These are phyloP conservation scores for Ephemerocybe angulata DNA, from an alignment of 768 basidiomycete species.

Conservation along the genomic window DNA sequence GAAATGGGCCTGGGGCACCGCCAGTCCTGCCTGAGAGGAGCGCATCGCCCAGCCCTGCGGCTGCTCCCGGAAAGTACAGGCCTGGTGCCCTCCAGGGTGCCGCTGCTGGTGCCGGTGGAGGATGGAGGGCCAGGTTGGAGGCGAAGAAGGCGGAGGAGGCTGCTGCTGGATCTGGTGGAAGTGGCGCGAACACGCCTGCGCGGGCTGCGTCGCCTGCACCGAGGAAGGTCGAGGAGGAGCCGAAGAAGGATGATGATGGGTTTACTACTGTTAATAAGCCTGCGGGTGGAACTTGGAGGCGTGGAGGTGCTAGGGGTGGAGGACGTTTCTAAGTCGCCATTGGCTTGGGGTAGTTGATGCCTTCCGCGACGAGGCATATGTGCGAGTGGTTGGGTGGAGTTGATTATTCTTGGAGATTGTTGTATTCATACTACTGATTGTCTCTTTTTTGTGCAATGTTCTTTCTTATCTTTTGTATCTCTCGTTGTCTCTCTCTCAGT, in stretches of 20 bases:
- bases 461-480: no score
- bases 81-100: slow-evolving; percentile 40
- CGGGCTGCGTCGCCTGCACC: slow-evolving; percentile 24
- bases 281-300: slow-evolving; percentile 19
- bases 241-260: slow-evolving; percentile 60
- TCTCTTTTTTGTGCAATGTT: no score
- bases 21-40: slow-evolving; percentile 40
- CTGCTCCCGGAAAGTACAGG: slow-evolving; percentile 39
- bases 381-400: background rate
- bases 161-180: slow-evolving; percentile 20
- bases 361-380: background rate
- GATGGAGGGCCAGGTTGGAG: slow-evolving; percentile 60
- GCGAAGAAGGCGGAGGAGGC: slow-evolving; percentile 37
- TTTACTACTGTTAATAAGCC: slow-evolving; percentile 54
- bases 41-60: slow-evolving; percentile 51
- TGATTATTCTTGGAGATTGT: no score
- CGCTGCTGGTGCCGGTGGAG: slow-evolving; percentile 33
- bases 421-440: no score
- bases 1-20: slow-evolving; percentile 22
- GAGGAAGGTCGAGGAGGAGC: slow-evolving; percentile 41
- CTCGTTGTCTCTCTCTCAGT: no score
- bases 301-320: slow-evolving; percentile 20
- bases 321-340: background rate
- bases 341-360: no score
- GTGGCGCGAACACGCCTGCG: slow-evolving; percentile 19